Evolutionary conservation across 495 filamentous ascomycete species (phyloP).

Genomic region (Stereocaulon alpinum): DNA sequence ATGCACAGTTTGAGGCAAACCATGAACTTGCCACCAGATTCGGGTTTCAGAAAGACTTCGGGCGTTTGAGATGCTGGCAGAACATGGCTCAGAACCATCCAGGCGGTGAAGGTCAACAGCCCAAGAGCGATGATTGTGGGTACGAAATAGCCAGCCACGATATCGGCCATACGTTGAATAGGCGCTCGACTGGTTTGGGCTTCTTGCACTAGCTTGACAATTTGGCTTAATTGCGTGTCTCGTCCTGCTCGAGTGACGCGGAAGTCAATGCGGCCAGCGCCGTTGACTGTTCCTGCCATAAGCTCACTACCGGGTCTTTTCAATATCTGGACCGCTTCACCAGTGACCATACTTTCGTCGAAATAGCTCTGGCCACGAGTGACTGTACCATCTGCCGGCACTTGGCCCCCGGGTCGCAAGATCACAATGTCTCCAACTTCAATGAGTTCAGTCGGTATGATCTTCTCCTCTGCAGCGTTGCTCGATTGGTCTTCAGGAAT

Average conservation of each 20-base stretch:
- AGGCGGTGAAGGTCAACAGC: conserved; percentile 72
- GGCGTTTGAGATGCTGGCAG: conserved; percentile 59
- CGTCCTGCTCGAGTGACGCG: conserved; percentile 84
- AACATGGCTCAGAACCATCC: conserved; percentile 91
- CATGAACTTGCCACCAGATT: conserved; percentile 82
- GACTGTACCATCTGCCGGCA: conserved; percentile 85
- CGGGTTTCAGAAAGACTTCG: conserved; percentile 72
- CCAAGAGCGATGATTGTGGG: conserved; percentile 80
- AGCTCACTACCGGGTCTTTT: conserved; percentile 71
- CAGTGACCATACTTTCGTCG: conserved; percentile 98
- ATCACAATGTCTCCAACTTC: conserved; percentile 91
- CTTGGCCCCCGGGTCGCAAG: conserved; percentile 88
- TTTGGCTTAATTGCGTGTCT: conserved; percentile 94
- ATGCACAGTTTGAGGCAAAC: conserved; percentile 97
- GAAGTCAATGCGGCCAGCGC: conserved; percentile 83
- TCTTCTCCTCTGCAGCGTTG: conserved; percentile 62
- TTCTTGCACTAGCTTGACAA: conserved; percentile 92
- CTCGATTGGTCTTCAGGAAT: conserved; percentile 30
- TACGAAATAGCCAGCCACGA: conserved; percentile 88
- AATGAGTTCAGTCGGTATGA: conserved; percentile 88
- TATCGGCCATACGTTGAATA: conserved; percentile 89
- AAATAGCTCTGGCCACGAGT: conserved; percentile 85
- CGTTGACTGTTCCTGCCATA: conserved; percentile 96
- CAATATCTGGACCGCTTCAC: conserved; percentile 85
- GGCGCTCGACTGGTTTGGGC: conserved; percentile 91